These are phyloP conservation scores for Trypethelium eluteriae DNA, from an alignment of 495 filamentous ascomycete genomes.

Conservation along the genomic window DNA sequence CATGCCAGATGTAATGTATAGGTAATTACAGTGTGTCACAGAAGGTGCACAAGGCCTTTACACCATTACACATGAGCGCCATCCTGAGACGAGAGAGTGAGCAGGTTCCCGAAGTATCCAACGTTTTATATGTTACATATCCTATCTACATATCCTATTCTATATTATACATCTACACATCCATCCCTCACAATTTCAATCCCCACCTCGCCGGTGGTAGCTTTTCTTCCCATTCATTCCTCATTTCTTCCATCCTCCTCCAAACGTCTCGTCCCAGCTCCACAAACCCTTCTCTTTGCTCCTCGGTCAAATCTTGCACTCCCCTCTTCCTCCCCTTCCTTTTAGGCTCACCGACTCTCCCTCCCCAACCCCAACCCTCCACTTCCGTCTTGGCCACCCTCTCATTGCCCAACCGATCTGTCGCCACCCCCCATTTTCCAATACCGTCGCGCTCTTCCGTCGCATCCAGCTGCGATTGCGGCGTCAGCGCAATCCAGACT, in stretches of 20 bases:
- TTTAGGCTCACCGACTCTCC: constrained; percentile 47
- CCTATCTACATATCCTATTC: neutral
- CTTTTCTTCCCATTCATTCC: constrained; percentile 66
- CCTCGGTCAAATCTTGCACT: constrained; percentile 51
- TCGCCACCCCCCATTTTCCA: constrained; percentile 78
- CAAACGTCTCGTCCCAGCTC: constrained; percentile 64
- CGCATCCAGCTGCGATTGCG: constrained; percentile 58
- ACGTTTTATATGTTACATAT: neutral
- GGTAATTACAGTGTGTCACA: too few species aligned
- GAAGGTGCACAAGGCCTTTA: too few species aligned
- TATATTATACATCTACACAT: neutral
- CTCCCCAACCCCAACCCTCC: constrained; percentile 78
- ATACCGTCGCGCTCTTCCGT: constrained; percentile 48
- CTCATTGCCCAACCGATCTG: constrained; percentile 49
- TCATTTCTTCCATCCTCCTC: constrained; percentile 76
- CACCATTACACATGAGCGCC: too few species aligned
- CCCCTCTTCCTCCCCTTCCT: constrained; percentile 48
- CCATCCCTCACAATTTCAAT: neutral
- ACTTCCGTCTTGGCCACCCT: constrained; percentile 65
- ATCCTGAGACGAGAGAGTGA: too few species aligned
- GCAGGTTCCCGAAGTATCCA: too few species aligned
- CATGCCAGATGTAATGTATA: too few species aligned
- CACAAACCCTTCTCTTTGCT: constrained; percentile 65
- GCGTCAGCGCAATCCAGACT: constrained; percentile 68
- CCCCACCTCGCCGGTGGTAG: constrained; percentile 23